These are phyloP conservation scores for Diophrys sp. DNA, from an alignment of 73 alveolate species.

Conservation along the genomic window DNA sequence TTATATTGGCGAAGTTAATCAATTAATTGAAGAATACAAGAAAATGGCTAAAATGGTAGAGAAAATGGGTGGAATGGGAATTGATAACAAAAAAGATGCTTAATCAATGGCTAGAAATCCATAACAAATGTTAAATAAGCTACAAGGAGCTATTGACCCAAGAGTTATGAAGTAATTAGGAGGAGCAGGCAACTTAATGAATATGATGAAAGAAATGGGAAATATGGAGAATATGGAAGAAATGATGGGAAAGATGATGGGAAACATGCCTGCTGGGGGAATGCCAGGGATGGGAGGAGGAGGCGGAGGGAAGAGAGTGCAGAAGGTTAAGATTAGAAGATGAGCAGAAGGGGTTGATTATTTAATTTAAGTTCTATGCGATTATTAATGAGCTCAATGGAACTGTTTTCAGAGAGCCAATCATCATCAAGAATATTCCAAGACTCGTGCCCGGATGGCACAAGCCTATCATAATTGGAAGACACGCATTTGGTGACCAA, in stretches of 20 bases:
- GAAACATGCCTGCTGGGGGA: constrained; percentile 17
- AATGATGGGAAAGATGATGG: constrained; percentile 75
- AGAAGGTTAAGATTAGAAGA: neutral
- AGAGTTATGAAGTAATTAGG: constrained; percentile 94
- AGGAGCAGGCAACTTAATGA: constrained; percentile 93
- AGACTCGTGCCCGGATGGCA: constrained; percentile 86
- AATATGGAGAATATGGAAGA: constrained; percentile 91
- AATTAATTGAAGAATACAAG: constrained; percentile 91
- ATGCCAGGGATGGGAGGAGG: neutral
- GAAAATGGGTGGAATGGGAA: constrained; percentile 77
- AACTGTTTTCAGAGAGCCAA: constrained; percentile 89
- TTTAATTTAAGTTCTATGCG: no score
- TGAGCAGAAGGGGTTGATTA: neutral
- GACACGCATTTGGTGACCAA: constrained; percentile 87
- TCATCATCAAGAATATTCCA: constrained; percentile 74
- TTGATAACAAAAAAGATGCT: constrained; percentile 79
- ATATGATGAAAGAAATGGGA: constrained; percentile 96
- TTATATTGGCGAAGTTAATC: constrained; percentile 89
- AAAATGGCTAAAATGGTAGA: constrained; percentile 85
- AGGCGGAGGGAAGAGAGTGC: neutral
- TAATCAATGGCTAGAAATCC: constrained; percentile 86
- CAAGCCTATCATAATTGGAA: constrained; percentile 82
- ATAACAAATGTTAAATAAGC: constrained; percentile 70
- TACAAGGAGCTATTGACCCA: constrained; percentile 95
- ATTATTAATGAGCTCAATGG: constrained; percentile 77